Conservation (phyloP, 2,329 filamentous ascomycete genomes). For the Cordyceps militaris region DNA sequence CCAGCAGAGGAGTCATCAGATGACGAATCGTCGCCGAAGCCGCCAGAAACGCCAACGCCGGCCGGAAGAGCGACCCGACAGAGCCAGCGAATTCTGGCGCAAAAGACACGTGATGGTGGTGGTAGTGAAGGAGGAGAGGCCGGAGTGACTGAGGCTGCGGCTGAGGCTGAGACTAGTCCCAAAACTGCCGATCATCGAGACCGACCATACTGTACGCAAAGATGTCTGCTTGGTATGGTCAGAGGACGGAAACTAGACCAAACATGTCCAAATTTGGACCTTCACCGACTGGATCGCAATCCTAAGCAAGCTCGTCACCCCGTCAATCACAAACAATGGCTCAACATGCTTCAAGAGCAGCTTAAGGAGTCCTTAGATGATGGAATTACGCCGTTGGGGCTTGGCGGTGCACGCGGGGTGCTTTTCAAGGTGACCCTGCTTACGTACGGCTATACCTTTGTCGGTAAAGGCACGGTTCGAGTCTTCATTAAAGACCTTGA, state of each 20-base stretch:
- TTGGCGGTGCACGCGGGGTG: slow-evolving; percentile 28
- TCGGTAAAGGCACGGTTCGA: slow-evolving; percentile 32
- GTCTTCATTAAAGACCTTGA: slow-evolving; percentile 29
- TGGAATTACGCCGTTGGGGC: slow-evolving; percentile 22
- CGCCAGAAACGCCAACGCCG: slow-evolving; percentile 1
- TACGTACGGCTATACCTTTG: slow-evolving; percentile 36
- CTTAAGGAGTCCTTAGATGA: background rate
- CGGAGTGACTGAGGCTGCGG: too few relatives aligned
- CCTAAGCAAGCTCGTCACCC: background rate
- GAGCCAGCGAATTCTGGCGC: background rate
- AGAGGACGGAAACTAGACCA: slow-evolving; percentile 24
- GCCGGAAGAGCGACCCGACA: background rate
- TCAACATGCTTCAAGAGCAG: background rate
- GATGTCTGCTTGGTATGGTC: slow-evolving; percentile 28
- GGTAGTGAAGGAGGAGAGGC: too few relatives aligned
- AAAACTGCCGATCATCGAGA: too few relatives aligned
- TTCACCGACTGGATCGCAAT: slow-evolving; percentile 27
- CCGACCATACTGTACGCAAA: slow-evolving; percentile 30
- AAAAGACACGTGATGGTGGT: background rate
- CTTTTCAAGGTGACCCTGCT: slow-evolving; percentile 36
- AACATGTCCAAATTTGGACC: slow-evolving; percentile 30
- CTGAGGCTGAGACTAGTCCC: too few relatives aligned
- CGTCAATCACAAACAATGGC: background rate
- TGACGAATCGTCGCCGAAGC: background rate
- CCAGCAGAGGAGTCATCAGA: background rate